Percentiles rank a stretch among this genome's conserved stretches.
phyloP scores from a whole-genome alignment of 2,329 filamentous ascomycete species.

The Capronia epimyces region DNA sequence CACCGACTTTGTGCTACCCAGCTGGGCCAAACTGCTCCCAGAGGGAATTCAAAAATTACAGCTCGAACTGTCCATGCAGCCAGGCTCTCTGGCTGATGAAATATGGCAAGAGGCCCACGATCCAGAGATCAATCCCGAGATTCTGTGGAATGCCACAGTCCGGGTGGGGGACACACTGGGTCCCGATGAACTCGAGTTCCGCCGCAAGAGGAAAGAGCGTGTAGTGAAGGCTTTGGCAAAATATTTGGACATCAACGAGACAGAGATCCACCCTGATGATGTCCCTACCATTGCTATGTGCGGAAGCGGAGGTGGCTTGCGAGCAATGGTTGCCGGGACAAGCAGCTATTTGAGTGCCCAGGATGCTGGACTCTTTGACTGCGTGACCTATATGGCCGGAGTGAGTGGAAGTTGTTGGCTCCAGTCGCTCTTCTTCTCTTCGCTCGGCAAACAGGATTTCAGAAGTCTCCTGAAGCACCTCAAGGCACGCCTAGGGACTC shows the following conservation, averaged over 20 bases:
- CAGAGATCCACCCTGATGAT: constrained; percentile 85
- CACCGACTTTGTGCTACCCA: constrained; percentile 67
- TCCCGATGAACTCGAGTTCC: constrained; percentile 71
- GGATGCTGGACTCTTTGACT: constrained; percentile 86
- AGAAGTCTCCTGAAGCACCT: constrained; percentile 72
- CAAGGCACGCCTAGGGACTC: constrained; percentile 75
- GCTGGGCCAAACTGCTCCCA: constrained; percentile 74
- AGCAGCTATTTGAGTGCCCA: constrained; percentile 80
- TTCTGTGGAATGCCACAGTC: constrained; percentile 72
- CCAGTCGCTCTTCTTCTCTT: constrained; percentile 79
- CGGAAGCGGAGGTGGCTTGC: constrained; percentile 83
- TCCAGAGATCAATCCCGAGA: constrained; percentile 77
- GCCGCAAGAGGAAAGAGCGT: constrained; percentile 61
- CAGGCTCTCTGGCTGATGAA: constrained; percentile 82
- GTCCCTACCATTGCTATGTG: constrained; percentile 91
- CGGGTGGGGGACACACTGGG: constrained; percentile 78
- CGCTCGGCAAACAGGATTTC: constrained; percentile 64
- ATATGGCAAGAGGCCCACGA: constrained; percentile 92
- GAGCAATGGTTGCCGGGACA: constrained; percentile 83
- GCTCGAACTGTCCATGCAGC: constrained; percentile 76
- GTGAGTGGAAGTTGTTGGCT: constrained; percentile 97
- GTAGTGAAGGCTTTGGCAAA: constrained; percentile 69
- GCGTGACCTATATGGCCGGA: constrained; percentile 87
- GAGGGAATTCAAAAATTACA: constrained; percentile 77
- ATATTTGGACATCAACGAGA: constrained; percentile 72